Evolutionary conservation across 306 rosid genomes (phyloP).

Genomic region (Phaseolus lunatus): DNA sequence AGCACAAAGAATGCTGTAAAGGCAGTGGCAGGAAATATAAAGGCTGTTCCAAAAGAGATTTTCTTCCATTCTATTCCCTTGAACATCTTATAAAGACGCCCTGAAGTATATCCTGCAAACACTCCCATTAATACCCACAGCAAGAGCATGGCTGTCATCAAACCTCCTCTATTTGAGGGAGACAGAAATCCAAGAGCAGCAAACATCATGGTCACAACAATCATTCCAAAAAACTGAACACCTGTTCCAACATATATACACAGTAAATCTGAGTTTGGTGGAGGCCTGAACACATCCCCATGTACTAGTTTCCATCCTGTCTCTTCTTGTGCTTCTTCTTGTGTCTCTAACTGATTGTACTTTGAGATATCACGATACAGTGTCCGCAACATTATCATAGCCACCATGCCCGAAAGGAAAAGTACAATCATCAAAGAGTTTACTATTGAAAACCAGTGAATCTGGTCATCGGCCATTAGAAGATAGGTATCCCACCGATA

Average conservation of each 20-base stretch:
- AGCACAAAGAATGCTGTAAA: constrained; percentile 37
- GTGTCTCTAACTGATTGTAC: constrained; percentile 39
- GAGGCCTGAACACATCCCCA: constrained; percentile 46
- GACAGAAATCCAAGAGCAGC: constrained; percentile 42
- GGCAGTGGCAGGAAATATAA: constrained; percentile 31
- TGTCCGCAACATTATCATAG: constrained; percentile 45
- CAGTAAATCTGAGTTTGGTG: constrained; percentile 35
- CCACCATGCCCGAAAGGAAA: constrained; percentile 46
- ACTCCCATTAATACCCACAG: constrained; percentile 37
- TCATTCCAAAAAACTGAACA: constrained; percentile 43
- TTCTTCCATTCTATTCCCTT: constrained; percentile 35
- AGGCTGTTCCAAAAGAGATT: constrained; percentile 30
- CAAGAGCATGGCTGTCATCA: constrained; percentile 44
- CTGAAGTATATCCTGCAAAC: constrained; percentile 26
- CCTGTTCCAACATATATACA: constrained; percentile 46
- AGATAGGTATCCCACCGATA: constrained; percentile 41
- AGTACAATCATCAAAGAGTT: constrained; percentile 33
- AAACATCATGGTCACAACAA: constrained; percentile 41
- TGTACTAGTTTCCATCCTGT: constrained; percentile 46
- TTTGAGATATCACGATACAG: constrained; percentile 42
- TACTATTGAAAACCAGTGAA: constrained; percentile 46
- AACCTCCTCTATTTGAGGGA: constrained; percentile 39
- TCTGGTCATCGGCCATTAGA: constrained; percentile 31
- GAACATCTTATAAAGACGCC: constrained; percentile 33
- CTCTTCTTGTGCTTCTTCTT: constrained; percentile 44